Evolutionary conservation across 768 basidiomycete genomes (phyloP).

Genomic region (Kwoniella mangroviensis): DNA sequence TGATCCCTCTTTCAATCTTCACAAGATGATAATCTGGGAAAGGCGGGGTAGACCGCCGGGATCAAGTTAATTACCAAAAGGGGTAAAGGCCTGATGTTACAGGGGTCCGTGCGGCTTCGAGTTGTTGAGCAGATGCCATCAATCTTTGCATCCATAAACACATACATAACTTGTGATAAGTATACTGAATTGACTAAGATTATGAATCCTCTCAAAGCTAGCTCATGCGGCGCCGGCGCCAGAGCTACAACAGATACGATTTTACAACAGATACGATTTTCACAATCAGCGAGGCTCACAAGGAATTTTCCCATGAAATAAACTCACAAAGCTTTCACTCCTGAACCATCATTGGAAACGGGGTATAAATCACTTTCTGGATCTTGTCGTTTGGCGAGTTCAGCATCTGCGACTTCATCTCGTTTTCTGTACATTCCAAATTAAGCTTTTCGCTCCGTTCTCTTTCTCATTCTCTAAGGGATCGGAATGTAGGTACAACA

Average conservation of each 20-base stretch:
- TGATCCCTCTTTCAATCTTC: constrained; percentile 1
- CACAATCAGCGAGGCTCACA: background rate
- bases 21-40: background rate
- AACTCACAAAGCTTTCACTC: constrained; percentile 20
- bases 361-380: constrained; percentile 19
- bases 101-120: no score
- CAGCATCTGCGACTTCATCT: background rate
- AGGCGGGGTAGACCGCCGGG: background rate
- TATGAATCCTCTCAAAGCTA: no score
- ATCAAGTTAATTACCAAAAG: background rate
- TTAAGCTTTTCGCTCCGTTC: background rate
- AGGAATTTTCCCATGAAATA: background rate
- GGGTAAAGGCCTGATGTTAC: background rate
- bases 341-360: constrained; percentile 21
- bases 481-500: background rate
- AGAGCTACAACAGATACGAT: background rate
- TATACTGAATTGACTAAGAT: no score
- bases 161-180: no score
- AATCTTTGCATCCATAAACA: no score
- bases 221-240: background rate
- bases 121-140: no score
- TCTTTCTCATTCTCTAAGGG: background rate
- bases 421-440: constrained; percentile 5
- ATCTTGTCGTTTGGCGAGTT: constrained; percentile 12
- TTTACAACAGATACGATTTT: background rate